A percentile compares a stretch with the other conserved stretches of the same genome.
phyloP scores from a whole-genome alignment of 2,329 filamentous ascomycete genomes.

The Chaetomiaceae sp. region DNA sequence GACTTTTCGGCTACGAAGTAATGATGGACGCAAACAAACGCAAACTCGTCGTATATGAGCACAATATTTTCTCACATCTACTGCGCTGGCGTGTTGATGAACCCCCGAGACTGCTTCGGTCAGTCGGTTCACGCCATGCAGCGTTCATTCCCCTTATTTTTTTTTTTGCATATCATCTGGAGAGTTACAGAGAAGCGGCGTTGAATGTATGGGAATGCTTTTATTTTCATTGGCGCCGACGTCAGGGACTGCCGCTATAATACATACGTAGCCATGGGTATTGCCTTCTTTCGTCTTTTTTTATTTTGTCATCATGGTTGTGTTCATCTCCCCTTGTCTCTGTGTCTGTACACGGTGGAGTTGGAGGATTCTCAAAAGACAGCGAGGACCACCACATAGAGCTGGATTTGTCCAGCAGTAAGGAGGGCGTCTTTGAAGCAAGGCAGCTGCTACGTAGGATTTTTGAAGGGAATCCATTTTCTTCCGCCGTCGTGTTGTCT shows the following conservation, averaged over 20 bases:
- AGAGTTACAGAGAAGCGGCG: slow-evolving; percentile 1
- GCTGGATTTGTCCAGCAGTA: too few relatives aligned
- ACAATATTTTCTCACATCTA: not conserved
- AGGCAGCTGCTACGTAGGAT: too few relatives aligned
- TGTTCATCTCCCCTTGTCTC: not conserved
- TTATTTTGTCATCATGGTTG: not conserved
- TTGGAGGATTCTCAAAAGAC: not conserved
- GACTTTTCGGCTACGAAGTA: slow-evolving; percentile 11
- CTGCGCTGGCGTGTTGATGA: not conserved
- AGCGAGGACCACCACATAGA: not conserved
- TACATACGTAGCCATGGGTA: not conserved
- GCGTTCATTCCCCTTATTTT: slow-evolving; percentile 1
- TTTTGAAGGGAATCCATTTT: too few relatives aligned
- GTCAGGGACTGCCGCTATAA: not conserved
- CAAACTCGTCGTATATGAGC: not conserved
- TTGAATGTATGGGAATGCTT: not conserved
- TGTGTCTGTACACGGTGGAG: not conserved
- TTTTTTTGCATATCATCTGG: slow-evolving; percentile 4
- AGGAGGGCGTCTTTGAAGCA: too few relatives aligned
- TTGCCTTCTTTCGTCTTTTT: not conserved
- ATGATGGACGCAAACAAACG: slow-evolving; percentile 11
- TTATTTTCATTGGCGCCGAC: not conserved
- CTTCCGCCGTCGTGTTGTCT: too few relatives aligned
- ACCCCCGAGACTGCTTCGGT: not conserved
- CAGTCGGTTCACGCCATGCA: not conserved